These are phyloP conservation scores for Jamesozyma piceae DNA, from an alignment of 805 yeast species.

Conservation along the genomic window DNA sequence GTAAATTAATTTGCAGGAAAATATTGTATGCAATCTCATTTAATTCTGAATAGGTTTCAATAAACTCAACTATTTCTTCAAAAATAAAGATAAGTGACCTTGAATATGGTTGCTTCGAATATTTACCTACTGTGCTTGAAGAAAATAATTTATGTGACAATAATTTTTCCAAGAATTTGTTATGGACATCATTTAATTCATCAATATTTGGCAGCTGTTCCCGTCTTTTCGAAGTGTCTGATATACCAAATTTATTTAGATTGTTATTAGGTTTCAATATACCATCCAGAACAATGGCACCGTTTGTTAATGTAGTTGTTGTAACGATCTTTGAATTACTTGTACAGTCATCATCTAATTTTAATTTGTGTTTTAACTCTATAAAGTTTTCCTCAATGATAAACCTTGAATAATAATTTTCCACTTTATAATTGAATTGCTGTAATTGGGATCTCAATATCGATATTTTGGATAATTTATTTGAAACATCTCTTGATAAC, in stretches of 20 bases:
- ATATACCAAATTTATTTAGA: slow-evolving; percentile 8
- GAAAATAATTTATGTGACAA: slow-evolving; percentile 19
- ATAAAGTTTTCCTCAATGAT: slow-evolving; percentile 28
- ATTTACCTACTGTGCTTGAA: slow-evolving; percentile 23
- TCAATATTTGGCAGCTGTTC: slow-evolving; percentile 34
- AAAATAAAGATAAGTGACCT: slow-evolving; percentile 35
- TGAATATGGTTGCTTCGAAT: slow-evolving; percentile 35
- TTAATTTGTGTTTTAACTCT: slow-evolving; percentile 28
- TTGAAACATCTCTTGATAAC: slow-evolving; percentile 20
- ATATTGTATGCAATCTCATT: slow-evolving; percentile 30
- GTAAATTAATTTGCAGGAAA: slow-evolving; percentile 25
- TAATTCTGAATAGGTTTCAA: slow-evolving; percentile 32
- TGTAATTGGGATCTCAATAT: slow-evolving; percentile 30
- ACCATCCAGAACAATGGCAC: slow-evolving; percentile 21
- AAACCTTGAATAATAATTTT: slow-evolving; percentile 25
- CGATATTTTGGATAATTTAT: slow-evolving; percentile 25
- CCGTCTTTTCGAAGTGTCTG: background rate
- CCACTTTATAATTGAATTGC: slow-evolving; percentile 28
- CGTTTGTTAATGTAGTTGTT: slow-evolving; percentile 20
- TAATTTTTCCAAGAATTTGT: slow-evolving; percentile 23
- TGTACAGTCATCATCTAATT: slow-evolving; percentile 19
- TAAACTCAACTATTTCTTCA: slow-evolving; percentile 33
- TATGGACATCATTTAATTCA: slow-evolving; percentile 36
- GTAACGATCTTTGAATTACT: slow-evolving; percentile 29
- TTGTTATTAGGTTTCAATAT: slow-evolving; percentile 26